A percentile compares a stretch with the other conserved stretches of the same genome.
These are phyloP conservation scores for Rhodotorula graminis DNA, from an alignment of 768 basidiomycete genomes.

Conservation along the genomic window DNA sequence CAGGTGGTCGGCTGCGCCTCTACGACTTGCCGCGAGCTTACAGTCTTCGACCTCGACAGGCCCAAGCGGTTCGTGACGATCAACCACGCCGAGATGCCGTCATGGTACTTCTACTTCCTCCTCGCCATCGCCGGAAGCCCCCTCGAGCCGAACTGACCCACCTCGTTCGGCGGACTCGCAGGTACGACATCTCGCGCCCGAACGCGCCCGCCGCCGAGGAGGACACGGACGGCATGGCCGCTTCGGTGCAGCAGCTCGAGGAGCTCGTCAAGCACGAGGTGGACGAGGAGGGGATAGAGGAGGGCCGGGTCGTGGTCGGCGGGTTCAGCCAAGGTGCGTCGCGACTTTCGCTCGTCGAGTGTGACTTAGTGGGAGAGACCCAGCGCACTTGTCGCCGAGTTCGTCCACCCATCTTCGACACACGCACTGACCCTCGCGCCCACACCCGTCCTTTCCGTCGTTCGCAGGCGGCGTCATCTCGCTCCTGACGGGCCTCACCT, in stretches of 20 bases:
- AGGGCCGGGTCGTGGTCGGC: constrained; percentile 47
- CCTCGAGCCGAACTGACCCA: background rate
- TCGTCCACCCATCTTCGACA: too few relatives aligned
- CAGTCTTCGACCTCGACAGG: constrained; percentile 23
- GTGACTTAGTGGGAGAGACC: too few relatives aligned
- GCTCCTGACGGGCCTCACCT: constrained; percentile 16
- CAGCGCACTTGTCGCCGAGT: too few relatives aligned
- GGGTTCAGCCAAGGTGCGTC: constrained; percentile 18
- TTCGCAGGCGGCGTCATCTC: constrained; percentile 13
- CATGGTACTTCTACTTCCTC: constrained; percentile 52
- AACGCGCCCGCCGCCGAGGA: constrained; percentile 49
- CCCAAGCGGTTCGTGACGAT: constrained; percentile 63
- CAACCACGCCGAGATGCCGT: constrained; percentile 69
- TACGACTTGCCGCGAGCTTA: too few relatives aligned
- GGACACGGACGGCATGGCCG: constrained; percentile 70
- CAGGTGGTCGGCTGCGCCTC: too few relatives aligned
- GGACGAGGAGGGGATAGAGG: constrained; percentile 61
- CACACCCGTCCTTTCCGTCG: too few relatives aligned
- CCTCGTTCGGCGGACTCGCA: background rate
- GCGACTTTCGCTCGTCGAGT: too few relatives aligned
- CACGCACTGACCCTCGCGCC: too few relatives aligned
- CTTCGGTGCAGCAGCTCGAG: constrained; percentile 60
- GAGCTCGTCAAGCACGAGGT: constrained; percentile 70
- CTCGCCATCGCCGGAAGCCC: background rate
- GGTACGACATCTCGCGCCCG: constrained; percentile 18